A percentile compares a stretch with the other conserved stretches of the same genome.
phyloP scores from a whole-genome alignment of 2,329 filamentous ascomycete genomes.

The Diaporthe citrichinensis region DNA sequence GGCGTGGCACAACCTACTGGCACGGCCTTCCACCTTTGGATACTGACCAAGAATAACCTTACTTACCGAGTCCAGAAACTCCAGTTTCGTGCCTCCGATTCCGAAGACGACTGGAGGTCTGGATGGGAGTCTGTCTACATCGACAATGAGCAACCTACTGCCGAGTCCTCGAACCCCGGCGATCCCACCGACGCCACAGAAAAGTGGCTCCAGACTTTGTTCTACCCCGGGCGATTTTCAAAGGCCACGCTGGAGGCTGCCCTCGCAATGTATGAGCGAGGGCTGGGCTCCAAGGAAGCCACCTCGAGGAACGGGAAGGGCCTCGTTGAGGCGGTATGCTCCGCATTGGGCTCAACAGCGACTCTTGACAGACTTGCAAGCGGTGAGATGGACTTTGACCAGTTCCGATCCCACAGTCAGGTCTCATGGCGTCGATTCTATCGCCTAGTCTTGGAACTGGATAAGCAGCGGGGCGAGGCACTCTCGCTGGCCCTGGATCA shows the following conservation, averaged over 20 bases:
- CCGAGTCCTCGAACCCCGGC: conserved; percentile 71
- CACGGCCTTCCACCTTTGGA: conserved; percentile 76
- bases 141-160: conserved; percentile 68
- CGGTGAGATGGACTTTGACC: conserved; percentile 80
- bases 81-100: conserved; percentile 63
- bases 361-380: conserved; percentile 72
- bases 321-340: conserved; percentile 82
- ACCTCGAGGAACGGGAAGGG: conserved; percentile 64
- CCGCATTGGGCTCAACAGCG: conserved; percentile 78
- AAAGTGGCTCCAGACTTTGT: conserved; percentile 87
- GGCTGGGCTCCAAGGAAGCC: conserved; percentile 59
- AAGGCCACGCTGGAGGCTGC: conserved; percentile 86
- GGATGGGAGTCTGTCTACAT: conserved; percentile 80
- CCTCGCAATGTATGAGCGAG: conserved; percentile 84
- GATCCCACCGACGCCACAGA: conserved; percentile 81
- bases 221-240: conserved; percentile 87
- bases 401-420: conserved; percentile 81
- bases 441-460: conserved; percentile 85
- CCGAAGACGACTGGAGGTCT: conserved; percentile 72
- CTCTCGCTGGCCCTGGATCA: conserved; percentile 83
- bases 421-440: conserved; percentile 93
- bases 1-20: conserved; percentile 69
- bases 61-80: conserved; percentile 82
- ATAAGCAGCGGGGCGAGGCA: conserved; percentile 87
- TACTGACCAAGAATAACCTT: conserved; percentile 88